These are phyloP conservation scores for Sugiyamaella xylanicola DNA, from an alignment of 1,139 yeast genomes.

Conservation along the genomic window DNA sequence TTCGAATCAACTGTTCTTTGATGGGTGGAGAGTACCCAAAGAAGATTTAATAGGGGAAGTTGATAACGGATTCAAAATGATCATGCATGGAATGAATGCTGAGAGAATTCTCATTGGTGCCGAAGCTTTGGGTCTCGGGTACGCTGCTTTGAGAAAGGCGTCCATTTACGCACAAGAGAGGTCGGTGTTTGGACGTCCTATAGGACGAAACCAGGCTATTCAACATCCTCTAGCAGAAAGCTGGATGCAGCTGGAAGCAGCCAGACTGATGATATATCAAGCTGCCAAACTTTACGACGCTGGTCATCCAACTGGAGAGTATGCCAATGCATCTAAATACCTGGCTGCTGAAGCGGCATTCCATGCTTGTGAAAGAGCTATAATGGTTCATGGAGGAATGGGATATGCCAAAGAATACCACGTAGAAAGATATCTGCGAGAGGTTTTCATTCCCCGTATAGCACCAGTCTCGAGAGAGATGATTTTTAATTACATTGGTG, in stretches of 20 bases:
- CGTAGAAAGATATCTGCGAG: slow-evolving; percentile 21
- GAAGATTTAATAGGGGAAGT: slow-evolving; percentile 19
- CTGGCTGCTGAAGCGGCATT: slow-evolving; percentile 22
- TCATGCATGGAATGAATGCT: slow-evolving; percentile 22
- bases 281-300: slow-evolving; percentile 19
- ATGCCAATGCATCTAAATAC: slow-evolving; percentile 22
- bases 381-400: slow-evolving; percentile 23
- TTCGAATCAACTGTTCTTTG: slow-evolving; percentile 20
- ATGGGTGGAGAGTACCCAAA: slow-evolving; percentile 20
- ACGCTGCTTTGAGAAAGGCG: slow-evolving; percentile 18
- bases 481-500: slow-evolving; percentile 21
- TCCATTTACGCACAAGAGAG: slow-evolving; percentile 17
- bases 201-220: slow-evolving; percentile 22
- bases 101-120: slow-evolving; percentile 21
- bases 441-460: slow-evolving; percentile 18
- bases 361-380: slow-evolving; percentile 20
- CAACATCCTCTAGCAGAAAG: slow-evolving; percentile 23
- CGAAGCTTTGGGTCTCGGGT: slow-evolving; percentile 20
- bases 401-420: slow-evolving; percentile 23
- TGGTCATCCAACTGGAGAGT: slow-evolving; percentile 20
- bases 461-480: slow-evolving; percentile 22
- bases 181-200: slow-evolving; percentile 18
- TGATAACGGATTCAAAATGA: slow-evolving; percentile 20
- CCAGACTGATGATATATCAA: slow-evolving; percentile 20
- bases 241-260: slow-evolving; percentile 24